Evolutionary conservation across 1,284 basidiomycete species (phyloP).

Genomic region (Ganoderma sp.): DNA sequence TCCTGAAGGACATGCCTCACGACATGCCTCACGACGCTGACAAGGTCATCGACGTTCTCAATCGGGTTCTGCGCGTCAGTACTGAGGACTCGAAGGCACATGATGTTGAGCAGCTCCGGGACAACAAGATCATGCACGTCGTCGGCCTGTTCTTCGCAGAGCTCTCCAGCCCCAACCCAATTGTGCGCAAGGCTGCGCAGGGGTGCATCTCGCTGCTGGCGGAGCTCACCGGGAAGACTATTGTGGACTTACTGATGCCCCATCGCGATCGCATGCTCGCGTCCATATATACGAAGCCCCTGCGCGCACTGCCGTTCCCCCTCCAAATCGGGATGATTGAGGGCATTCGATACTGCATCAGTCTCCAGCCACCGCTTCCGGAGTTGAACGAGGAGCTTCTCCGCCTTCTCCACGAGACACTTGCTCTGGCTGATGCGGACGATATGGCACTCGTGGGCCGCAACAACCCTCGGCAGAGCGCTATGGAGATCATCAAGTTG

Average conservation of each 20-base stretch:
- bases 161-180: constrained; percentile 85
- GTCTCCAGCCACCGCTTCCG: constrained; percentile 83
- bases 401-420: constrained; percentile 91
- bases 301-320: constrained; percentile 94
- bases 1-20: constrained; percentile 94
- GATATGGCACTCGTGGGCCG: constrained; percentile 85
- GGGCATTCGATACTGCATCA: constrained; percentile 92
- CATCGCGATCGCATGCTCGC: constrained; percentile 89
- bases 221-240: constrained; percentile 73
- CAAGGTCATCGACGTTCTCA: constrained; percentile 81
- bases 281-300: constrained; percentile 94
- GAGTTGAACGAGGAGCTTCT: constrained; percentile 93
- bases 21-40: constrained; percentile 88
- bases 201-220: constrained; percentile 84
- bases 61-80: constrained; percentile 78
- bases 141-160: constrained; percentile 91
- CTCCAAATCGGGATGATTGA: constrained; percentile 99
- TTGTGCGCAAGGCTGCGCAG: constrained; percentile 88
- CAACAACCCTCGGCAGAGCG: constrained; percentile 78
- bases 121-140: constrained; percentile 65
- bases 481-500: constrained; percentile 86
- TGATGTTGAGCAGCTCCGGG: constrained; percentile 49
- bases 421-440: constrained; percentile 96
- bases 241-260: constrained; percentile 82
- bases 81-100: constrained; percentile 55